Evolutionary conservation across 345 rosid species (phyloP).

Genomic region (Boechera divaricarpa): DNA sequence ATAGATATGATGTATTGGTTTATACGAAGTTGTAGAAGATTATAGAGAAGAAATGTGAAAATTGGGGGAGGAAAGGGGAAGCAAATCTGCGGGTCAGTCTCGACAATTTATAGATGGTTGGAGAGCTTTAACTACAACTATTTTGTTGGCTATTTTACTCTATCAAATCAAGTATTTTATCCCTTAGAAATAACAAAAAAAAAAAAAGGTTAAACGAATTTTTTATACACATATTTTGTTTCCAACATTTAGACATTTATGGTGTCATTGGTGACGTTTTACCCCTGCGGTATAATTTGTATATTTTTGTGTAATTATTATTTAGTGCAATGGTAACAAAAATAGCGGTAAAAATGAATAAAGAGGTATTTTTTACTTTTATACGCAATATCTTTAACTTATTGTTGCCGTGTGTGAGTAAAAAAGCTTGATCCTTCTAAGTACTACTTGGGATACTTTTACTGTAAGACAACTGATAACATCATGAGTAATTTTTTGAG

Average conservation of each 20-base stretch:
- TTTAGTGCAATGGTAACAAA: neutral
- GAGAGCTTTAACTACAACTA: neutral
- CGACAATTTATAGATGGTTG: constrained; percentile 21
- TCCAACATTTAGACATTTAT: neutral
- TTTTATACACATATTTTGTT: neutral
- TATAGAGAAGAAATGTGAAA: neutral
- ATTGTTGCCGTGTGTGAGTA: too few relatives aligned
- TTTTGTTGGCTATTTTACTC: too few relatives aligned
- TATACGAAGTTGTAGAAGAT: constrained; percentile 7
- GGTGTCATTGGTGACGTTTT: neutral
- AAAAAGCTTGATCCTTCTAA: too few relatives aligned
- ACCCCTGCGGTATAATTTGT: neutral
- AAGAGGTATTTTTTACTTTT: too few relatives aligned
- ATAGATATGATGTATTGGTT: constrained; percentile 7
- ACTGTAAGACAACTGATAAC: too few relatives aligned
- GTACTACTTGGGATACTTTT: too few relatives aligned
- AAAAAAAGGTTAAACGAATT: neutral
- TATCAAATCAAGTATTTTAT: too few relatives aligned
- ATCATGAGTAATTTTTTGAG: too few relatives aligned
- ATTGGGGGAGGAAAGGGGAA: constrained; percentile 30
- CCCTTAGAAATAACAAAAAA: too few relatives aligned
- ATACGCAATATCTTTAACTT: too few relatives aligned
- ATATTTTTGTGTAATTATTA: too few relatives aligned
- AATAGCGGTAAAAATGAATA: too few relatives aligned
- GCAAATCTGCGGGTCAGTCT: constrained; percentile 16